A percentile compares a stretch with the other conserved stretches of the same genome.
phyloP scores from a whole-genome alignment of 164 flowering plant species.

The Warburgia ugandensis region DNA sequence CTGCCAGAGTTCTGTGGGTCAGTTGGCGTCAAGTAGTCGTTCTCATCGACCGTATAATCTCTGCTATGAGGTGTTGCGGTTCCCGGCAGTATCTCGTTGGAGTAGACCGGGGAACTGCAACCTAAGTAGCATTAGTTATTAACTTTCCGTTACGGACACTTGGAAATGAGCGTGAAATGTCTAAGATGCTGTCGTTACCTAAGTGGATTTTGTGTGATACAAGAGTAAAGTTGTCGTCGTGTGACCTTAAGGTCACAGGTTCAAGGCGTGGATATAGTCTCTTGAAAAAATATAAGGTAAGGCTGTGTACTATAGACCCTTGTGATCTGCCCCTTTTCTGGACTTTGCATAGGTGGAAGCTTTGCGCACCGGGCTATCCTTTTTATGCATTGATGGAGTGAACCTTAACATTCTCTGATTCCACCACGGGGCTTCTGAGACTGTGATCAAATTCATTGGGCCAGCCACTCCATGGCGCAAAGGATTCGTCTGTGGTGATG shows the following conservation, averaged over 20 bases:
- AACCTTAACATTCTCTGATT: constrained; percentile 34
- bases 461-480: constrained; percentile 14
- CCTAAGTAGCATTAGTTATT: neutral
- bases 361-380: too few relatives aligned
- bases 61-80: constrained; percentile 68
- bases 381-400: constrained; percentile 31
- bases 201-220: constrained; percentile 18
- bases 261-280: too few relatives aligned
- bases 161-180: too few relatives aligned
- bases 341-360: too few relatives aligned
- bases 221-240: neutral
- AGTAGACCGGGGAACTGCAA: constrained; percentile 42
- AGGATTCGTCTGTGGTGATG: too few relatives aligned
- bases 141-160: neutral
- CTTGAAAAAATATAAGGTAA: too few relatives aligned
- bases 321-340: too few relatives aligned
- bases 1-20: neutral
- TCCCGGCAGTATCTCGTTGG: constrained; percentile 41
- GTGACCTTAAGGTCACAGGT: too few relatives aligned
- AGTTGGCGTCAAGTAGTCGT: constrained; percentile 53
- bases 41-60: constrained; percentile 53
- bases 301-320: too few relatives aligned
- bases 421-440: constrained; percentile 46
- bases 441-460: constrained; percentile 39
- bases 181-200: too few relatives aligned